Evolutionary conservation across 768 basidiomycete species (phyloP).

Genomic region (Psilocybe cubensis): DNA sequence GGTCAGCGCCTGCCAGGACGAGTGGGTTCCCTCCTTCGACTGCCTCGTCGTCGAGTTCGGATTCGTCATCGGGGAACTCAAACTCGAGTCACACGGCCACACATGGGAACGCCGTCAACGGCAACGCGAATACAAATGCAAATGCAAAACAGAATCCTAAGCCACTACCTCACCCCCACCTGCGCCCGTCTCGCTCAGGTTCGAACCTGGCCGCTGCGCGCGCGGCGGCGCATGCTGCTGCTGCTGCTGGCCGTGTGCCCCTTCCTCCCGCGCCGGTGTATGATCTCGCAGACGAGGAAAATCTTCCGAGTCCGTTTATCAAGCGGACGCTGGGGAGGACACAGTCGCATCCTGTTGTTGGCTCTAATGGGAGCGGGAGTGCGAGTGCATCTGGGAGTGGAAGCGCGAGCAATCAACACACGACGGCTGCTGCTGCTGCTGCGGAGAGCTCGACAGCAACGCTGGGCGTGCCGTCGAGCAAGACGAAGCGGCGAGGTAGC

Average conservation of each 20-base stretch:
- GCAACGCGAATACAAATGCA: too few species aligned
- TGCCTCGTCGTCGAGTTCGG: conserved; percentile 39
- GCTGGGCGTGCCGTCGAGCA: conserved; percentile 1
- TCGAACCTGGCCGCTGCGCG: conserved; percentile 21
- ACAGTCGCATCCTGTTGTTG: conserved; percentile 11
- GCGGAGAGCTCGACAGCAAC: background rate
- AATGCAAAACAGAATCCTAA: conserved; percentile 28
- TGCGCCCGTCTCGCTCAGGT: conserved; percentile 24
- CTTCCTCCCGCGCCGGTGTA: conserved; percentile 50
- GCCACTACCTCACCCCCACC: conserved; percentile 49
- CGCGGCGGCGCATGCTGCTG: conserved; percentile 15
- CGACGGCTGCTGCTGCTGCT: conserved; percentile 2
- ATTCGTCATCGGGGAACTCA: conserved; percentile 7
- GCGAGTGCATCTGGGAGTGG: conserved; percentile 8
- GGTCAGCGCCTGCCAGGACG: conserved; percentile 24
- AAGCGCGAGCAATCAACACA: too few species aligned
- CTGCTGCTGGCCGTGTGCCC: conserved; percentile 28
- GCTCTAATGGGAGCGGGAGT: background rate
- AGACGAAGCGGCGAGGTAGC: conserved; percentile 49
- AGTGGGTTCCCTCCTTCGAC: conserved; percentile 13
- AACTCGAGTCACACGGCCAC: background rate
- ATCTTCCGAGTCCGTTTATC: conserved; percentile 83
- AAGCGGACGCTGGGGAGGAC: conserved; percentile 51
- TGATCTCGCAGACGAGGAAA: conserved; percentile 79
- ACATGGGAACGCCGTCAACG: background rate